These are phyloP conservation scores for Rhizopus stolonifer DNA, from an alignment of 371 early-diverging fungal species.

Conservation along the genomic window DNA sequence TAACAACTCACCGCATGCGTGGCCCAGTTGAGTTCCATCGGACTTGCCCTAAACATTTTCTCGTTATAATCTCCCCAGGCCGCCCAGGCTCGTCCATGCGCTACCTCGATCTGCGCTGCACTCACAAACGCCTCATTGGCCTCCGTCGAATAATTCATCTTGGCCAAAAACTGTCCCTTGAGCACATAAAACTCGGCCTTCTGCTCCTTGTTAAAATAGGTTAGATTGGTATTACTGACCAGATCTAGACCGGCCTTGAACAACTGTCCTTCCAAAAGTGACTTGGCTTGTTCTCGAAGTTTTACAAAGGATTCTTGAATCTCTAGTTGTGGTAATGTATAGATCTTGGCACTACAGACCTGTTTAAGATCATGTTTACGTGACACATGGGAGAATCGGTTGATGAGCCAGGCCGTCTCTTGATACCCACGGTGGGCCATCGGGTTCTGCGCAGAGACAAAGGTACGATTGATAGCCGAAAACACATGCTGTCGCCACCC, in stretches of 20 bases:
- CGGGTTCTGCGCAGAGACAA: constrained; percentile 76
- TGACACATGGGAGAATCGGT: constrained; percentile 98
- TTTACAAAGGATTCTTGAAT: constrained; percentile 98
- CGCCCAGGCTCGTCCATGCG: constrained; percentile 94
- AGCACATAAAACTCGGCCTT: constrained; percentile 98
- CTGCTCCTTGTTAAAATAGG: constrained; percentile 91
- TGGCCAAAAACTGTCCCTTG: constrained; percentile 93
- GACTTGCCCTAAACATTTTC: constrained; percentile 80
- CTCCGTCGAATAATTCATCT: constrained; percentile 82
- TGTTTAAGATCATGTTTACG: constrained; percentile 93
- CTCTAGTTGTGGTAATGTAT: constrained; percentile 99
- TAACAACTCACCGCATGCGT: constrained; percentile 95
- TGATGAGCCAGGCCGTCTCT: constrained; percentile 99
- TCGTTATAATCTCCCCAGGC: constrained; percentile 97
- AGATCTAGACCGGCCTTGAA: constrained; percentile 94
- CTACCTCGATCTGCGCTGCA: constrained; percentile 87
- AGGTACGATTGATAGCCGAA: constrained; percentile 92
- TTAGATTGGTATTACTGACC: constrained; percentile 97
- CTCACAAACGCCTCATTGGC: constrained; percentile 94
- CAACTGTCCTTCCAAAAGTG: constrained; percentile 89
- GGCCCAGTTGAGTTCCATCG: constrained; percentile 82
- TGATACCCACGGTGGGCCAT: constrained; percentile 97
- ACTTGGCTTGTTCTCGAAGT: constrained; percentile 98
- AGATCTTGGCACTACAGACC: constrained; percentile 97
- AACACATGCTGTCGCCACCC: constrained; percentile 99